These are phyloP conservation scores for Diaporthe sp. DNA, from an alignment of 2,329 filamentous ascomycete genomes.

Conservation along the genomic window DNA sequence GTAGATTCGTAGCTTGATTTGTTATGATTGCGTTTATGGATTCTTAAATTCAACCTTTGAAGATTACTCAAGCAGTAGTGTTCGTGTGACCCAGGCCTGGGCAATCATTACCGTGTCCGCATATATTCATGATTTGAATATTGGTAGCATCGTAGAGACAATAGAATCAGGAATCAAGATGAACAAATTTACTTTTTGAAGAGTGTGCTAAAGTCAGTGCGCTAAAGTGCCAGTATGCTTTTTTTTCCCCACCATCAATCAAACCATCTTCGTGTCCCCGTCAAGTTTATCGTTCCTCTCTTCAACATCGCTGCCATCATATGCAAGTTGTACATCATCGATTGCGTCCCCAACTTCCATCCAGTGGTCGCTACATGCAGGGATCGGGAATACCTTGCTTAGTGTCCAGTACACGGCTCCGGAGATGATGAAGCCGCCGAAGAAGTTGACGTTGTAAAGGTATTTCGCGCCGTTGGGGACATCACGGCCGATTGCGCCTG, in stretches of 20 bases:
- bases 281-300: slow-evolving; percentile 15
- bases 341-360: slow-evolving; percentile 79
- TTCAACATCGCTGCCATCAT: slow-evolving; percentile 50
- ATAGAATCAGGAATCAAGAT: too few species aligned
- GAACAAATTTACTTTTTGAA: not conserved
- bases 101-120: not conserved
- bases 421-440: slow-evolving; percentile 83
- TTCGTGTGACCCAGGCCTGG: too few species aligned
- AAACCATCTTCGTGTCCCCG: slow-evolving; percentile 38
- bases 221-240: not conserved
- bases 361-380: slow-evolving; percentile 82
- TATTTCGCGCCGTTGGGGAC: slow-evolving; percentile 87
- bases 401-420: slow-evolving; percentile 76
- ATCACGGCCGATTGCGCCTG: slow-evolving; percentile 77
- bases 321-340: slow-evolving; percentile 64
- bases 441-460: slow-evolving; percentile 93
- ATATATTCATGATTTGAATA: not conserved
- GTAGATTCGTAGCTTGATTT: not conserved
- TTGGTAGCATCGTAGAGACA: not conserved
- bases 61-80: not conserved
- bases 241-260: not conserved
- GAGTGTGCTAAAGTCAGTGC: too few species aligned
- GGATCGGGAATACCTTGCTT: slow-evolving; percentile 78
- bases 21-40: not conserved
- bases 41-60: not conserved